Base-by-base conservation (phyloP, 2,329 filamentous ascomycete genomes). In the Paramyrothecium sp. region DNA sequence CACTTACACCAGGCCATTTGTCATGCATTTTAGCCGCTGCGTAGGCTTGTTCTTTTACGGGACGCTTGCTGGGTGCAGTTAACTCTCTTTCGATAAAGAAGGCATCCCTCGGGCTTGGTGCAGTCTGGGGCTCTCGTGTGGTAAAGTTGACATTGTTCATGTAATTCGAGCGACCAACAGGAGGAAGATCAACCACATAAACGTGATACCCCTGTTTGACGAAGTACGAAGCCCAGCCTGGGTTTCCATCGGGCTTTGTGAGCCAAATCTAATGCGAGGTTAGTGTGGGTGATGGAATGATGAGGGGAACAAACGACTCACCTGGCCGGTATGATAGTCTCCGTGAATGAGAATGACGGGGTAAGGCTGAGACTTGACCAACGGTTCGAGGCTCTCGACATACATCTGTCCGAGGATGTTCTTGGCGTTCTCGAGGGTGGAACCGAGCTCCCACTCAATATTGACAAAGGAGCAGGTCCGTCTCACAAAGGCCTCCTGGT, bases 161-260 rank as follows among this genome's bases (percentile, higher is more conserved):
- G 44, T 63, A 69, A 23, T 66, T 64, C 2, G 72, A 73, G 34
- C 78, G 73, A 2, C 77, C 78, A 5, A 69, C 70, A 0, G 68
- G 69, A 8, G 78, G 73, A 12, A 78, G 66, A 54, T 82, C 78
- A 5, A 75, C 68, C 8, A 81, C 57, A 57, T 76, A 79, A 11
- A 82, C 74, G 2, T 66, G 67, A 52, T 77, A 77, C 3, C 78
- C 78, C 22, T 70, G 61, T 0, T 61, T 60, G 1, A 79, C 61
- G 51, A 82, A 82, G 54, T 67, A 76, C 0, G 73, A 72, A 0
- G 77, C 75, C 79, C 79, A 82, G 10, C 79, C 79, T 1, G 70
- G 69, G 2, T 69, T 62, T 16, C 74, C 72, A 55, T 82, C 78
- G 7, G 81, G 79, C 19, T 79, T 83, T 41, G 75, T 75, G 16